Evolutionary conservation across 2,329 filamentous ascomycete genomes (phyloP), one percentile per base, ranked within the genome.

Genomic region (Xylaria arbuscula): DNA sequence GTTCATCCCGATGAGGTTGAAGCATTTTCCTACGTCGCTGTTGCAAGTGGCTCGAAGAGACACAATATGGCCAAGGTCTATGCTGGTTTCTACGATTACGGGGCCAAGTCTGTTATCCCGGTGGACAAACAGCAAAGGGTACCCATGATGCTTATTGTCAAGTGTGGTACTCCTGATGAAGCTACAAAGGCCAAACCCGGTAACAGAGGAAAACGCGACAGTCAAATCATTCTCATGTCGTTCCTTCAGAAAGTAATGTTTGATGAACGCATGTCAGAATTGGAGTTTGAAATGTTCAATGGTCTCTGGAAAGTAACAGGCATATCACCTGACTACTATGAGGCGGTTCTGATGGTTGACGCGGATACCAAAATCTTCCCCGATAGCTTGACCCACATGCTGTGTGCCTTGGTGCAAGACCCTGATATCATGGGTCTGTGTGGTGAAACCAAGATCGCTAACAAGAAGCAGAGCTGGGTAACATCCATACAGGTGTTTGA

Each of bases 191-290:
- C 92, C 66, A 99, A 99, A 82, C 93, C 97, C 13, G 96, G 96
- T 75, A 99, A 99, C 82, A 90, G 96, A 82, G 97, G 96, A 81
- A 99, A 99, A 86, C 93, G 96, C 79, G 96, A 99, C 86, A 97
- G 93, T 84, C 96, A 99, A 81, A 98, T 99, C 77, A 96, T 99
- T 75, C 87, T 99, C 73, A 99, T 99, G 96, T 98, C 94, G 5
- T 99, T 99, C 87, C 84, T 99, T 74, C 96, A 99, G 79, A 99
- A 99, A 84, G 96, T 99, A 78, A 99, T 99, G 96, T 99, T 99
- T 76, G 96, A 99, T 79, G 97, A 99, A 83, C 92, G 96, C 70
- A 99, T 99, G 96, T 99, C 97, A 19, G 95, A 99, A 81, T 90
- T 99, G 61, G 96, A 99, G 80, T 99, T 94, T 78, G 96, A 99